Base-by-base conservation (phyloP, 768 basidiomycete genomes). In the Boletus tomentosulus region DNA sequence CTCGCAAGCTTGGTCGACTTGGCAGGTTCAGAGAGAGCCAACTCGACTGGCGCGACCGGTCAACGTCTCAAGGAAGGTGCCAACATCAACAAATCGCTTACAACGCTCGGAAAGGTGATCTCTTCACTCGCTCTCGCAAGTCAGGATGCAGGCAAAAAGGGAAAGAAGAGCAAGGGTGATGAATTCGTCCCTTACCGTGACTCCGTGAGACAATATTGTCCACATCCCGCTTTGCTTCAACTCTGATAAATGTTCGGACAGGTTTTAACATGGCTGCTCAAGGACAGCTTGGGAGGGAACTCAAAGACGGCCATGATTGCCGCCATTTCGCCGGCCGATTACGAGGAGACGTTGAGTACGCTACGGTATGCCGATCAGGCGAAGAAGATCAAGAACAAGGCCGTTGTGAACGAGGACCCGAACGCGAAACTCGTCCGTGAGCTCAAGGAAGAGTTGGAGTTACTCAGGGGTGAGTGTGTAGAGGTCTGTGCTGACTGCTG, bases 351-450 rank as follows among this genome's bases (percentile, higher is more conserved):
- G 15, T 76, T 98, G 57, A 92, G 92, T 72, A 98, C 96, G 2
- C 76, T 99, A 54, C 89, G 97, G 6, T 98, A 99, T 72, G 97
- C 97, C 62, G 94, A 97, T 78, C 92, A 92, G 69, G 95, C 96
- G 33, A 99, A 99, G 87, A 96, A 96, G 86, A 99, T 99, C 74
- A 98, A 95, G 85, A 99, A 98, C 74, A 96, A 98, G 76, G 96
- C 97, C 15, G 85, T 98, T 54, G 91, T 99, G 60, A 99, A 99
- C 74, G 97, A 99, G 75, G 97, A 99, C 80, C 97, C 97, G 31
- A 99, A 98, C 64, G 96, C 96, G 66, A 98, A 93, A 76, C 87
- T 99, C 53, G 95, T 99, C 53, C 87, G 95, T 46, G 96, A 98
- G 73, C 88, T 99, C 70, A 99, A 98, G 73, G 97, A 98, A 76